Base-by-base conservation (phyloP, 1,139 yeast species). In the Protomyces inundatus region DNA sequence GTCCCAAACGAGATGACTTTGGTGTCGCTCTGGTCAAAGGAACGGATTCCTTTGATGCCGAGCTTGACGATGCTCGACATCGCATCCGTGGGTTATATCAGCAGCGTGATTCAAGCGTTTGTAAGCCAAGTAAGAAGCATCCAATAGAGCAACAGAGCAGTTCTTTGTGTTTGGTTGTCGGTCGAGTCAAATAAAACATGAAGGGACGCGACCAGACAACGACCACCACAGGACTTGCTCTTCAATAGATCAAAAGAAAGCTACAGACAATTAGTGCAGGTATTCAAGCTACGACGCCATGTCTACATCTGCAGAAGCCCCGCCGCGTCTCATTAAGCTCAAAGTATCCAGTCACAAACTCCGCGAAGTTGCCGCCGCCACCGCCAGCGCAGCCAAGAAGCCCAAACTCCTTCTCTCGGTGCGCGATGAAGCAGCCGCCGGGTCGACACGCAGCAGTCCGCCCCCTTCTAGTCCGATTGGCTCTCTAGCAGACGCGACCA, bases 1-100 rank as follows among this genome's bases (percentile, higher is more conserved):
- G 84, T 83, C 9, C 93, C 93, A 75, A 95, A 95, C 72, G 88
- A 90, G 67, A 95, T 90, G 48, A 42, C 48, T 42, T 42, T 42
- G 1, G 91, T 87, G 71, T 93, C 97, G 36, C 54, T 52, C 42
- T 58, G 62, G 48, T 88, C 95, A 73, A 93, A 95, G 0, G 98
- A 90, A 55, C 99, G 79, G 4, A 95, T 84, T 40, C 99, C 99
- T 66, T 86, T 87, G 39, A 95, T 87, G 1, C 96, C 87, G 39
- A 95, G 85, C 77, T 90, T 86, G 70, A 60, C 65, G 52, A 66
- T 60, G 9, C 65, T 65, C n/a, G 67, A 66, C 66, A 66, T 67
- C 34, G 48, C 55, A 45, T 30, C 45, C 33, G 45, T 30, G 10
- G 23, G 4, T 23, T 23, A 23, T 39, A 23, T 2, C 23, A 10